Evolutionary conservation across 2,329 filamentous ascomycete genomes (phyloP), one percentile per base, ranked within the genome.

Genomic region (Neopestalotiopsis sp.): DNA sequence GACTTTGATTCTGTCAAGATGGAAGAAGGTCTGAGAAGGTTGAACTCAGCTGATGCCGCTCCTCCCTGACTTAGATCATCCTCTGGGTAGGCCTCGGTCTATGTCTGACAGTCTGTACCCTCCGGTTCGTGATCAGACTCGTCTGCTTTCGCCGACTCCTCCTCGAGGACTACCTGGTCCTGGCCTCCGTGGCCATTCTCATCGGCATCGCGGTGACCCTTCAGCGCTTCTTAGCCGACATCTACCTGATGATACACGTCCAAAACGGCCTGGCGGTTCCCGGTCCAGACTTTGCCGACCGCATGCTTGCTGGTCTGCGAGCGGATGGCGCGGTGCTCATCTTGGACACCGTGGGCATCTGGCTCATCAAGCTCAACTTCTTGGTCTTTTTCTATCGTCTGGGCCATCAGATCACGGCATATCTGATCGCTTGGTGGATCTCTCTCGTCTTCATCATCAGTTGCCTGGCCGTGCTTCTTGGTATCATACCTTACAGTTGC

Each of bases 361-460:
- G 59, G 42, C 28, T 59, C 13, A 58, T 73, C 68, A 72, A 72
- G 70, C 9, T 71, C 30, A 71, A 65, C 66, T 73, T 73, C 49
- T 58, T 73, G 38, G 4, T 68, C 38, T 70, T 73, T 65, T 73
- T 71, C 59, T 56, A 62, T 40, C 67, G 66, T 17, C 59, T 73
- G 5, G 70, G 71, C 3, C 9, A 34, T 34, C 13, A 56, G 1
- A 61, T 73, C 34, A 42, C 28, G 9, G 24, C 12, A 5, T 71
- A 68, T 49, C 20, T 57, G 20, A 65, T 73, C 3, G n/a, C 64
- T 1, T 74, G 73, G 73, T 73, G 70, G 69, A n/a, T 59, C 2
- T 69, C 70, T 13, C 24, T 69, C 10, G 3, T 66, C 2, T 45
- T 73, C 13, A 70, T 56, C n/a, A 32, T 73, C 5, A 70, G 20